Conservation (phyloP, 768 basidiomycete genomes). For the Mycena alexandri region DNA sequence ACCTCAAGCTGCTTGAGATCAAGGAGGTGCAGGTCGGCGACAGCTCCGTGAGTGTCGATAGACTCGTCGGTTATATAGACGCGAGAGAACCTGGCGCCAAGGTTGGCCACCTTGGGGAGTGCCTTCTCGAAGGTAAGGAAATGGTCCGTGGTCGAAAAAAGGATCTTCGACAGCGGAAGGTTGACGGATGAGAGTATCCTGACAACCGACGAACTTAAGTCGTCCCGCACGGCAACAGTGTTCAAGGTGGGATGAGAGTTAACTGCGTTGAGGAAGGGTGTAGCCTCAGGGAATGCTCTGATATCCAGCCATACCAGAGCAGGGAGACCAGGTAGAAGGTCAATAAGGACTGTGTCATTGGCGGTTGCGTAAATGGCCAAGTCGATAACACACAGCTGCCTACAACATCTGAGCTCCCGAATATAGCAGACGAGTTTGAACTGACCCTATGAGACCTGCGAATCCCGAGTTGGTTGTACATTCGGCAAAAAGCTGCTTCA, state of each 20-base stretch:
- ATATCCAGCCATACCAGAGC: conserved; percentile 3
- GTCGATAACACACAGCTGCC: conserved; percentile 8
- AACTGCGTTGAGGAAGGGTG: neutral
- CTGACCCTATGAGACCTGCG: no score
- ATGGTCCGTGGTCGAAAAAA: neutral
- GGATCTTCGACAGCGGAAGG: neutral
- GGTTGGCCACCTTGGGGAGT: neutral
- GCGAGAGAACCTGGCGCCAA: neutral
- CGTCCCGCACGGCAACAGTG: neutral
- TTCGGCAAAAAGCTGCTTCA: no score
- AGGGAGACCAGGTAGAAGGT: neutral
- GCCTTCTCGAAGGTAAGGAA: neutral
- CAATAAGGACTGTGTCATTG: neutral
- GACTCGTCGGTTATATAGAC: neutral
- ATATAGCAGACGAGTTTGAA: no score
- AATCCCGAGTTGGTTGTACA: no score
- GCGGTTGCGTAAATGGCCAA: neutral
- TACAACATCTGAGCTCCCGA: neutral
- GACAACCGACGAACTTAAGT: neutral
- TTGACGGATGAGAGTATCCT: neutral
- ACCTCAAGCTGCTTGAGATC: conserved; percentile 9
- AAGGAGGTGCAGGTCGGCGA: neutral
- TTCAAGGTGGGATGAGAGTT: neutral
- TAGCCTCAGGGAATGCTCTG: neutral
- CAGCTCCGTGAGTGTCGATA: neutral